Evolutionary conservation across 805 yeast genomes (phyloP), one percentile per base, ranked within the genome.

Genomic region (Tetrapisispora arboricola): DNA sequence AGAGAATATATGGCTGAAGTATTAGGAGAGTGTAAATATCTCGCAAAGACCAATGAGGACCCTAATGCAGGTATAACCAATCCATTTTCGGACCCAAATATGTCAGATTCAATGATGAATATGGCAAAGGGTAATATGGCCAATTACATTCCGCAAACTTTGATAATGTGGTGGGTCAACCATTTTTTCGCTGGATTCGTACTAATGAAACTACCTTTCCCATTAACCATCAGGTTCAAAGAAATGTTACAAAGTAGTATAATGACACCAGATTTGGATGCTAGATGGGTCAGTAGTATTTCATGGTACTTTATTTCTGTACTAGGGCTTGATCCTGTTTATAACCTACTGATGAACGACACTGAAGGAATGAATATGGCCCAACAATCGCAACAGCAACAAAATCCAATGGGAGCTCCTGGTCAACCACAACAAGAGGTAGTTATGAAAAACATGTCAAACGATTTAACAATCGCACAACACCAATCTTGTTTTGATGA

Each of bases 141-240:
- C 55, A 84, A 78, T 61, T 84, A 80, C 57, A 74, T 87, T 16
- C 96, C 97, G 2, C 97, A 92, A 64, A 85, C 96, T 0, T 60
- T 88, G 30, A 82, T 88, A 48, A 88, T 92, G 96, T 86, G 87
- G 55, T 92, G 96, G 95, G 90, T 90, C 45, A 85, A 84, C 55
- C 84, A 78, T 54, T 88, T 90, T 65, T 92, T 86, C 61, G 85
- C 90, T 12, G 96, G 96, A 0, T 86, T 87, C 48, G 79, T 88
- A 13, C 75, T 86, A 37, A 83, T 83, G 83, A 77, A 77, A 57
- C 67, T 92, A 40, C 98, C 98, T 15, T 92, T 92, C 65, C 94
- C 95, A 2, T 66, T 92, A 42, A 92, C 97, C 0, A 70, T 78
- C 25, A 78, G 88, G 44, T 92, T 92, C 68, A 92, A 92, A 61